phyloP scores from a whole-genome alignment of 139 green algal species.

The Prasinococcaceae sp. region DNA sequence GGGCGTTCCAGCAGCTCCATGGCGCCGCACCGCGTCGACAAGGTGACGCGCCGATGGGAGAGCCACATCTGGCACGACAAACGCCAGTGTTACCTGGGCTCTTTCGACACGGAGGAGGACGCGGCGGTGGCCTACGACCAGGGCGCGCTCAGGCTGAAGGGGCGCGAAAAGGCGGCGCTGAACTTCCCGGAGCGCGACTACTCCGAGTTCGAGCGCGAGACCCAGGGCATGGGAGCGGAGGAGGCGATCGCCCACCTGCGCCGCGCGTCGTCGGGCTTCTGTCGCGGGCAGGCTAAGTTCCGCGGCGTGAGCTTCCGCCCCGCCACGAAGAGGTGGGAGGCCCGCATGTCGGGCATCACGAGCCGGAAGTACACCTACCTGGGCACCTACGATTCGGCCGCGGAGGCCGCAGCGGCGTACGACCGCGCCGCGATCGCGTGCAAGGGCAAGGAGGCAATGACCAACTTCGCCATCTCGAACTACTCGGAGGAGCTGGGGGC shows the following conservation, averaged over 20 bases:
- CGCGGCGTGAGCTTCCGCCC: constrained; percentile 8
- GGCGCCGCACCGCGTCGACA: constrained; percentile 10
- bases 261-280: constrained; percentile 5
- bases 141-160: constrained; percentile 3
- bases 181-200: too few relatives aligned
- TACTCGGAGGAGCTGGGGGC: too few relatives aligned
- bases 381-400: constrained; percentile 9
- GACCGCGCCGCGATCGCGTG: constrained; percentile 1
- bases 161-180: too few relatives aligned
- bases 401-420: constrained; percentile 7
- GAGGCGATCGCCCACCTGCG: constrained; percentile 7
- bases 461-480: constrained; percentile 6
- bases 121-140: neutral
- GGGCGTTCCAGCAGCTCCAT: too few relatives aligned
- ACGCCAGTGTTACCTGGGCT: constrained; percentile 1
- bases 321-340: constrained; percentile 7
- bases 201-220: too few relatives aligned
- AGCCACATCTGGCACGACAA: constrained; percentile 13
- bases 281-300: constrained; percentile 1
- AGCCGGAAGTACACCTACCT: constrained; percentile 17
- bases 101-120: neutral
- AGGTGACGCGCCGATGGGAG: constrained; percentile 11
- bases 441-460: constrained; percentile 10
- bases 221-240: constrained; percentile 5
- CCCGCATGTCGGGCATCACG: constrained; percentile 5